phyloP scores from a whole-genome alignment of 257 asterid species.

The Striga asiatica region DNA sequence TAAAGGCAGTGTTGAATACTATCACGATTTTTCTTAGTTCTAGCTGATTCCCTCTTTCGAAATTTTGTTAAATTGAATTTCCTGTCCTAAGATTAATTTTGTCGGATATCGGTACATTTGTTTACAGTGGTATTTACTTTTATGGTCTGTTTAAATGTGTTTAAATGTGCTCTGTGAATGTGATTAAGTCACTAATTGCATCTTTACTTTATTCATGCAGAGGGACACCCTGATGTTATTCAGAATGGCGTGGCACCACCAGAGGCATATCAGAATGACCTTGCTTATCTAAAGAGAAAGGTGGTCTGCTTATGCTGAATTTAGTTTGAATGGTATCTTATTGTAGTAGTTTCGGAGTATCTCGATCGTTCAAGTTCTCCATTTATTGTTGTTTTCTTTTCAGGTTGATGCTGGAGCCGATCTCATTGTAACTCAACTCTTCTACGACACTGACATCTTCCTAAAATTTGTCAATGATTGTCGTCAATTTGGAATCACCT shows the following conservation, averaged over 20 bases:
- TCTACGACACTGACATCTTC: conserved; percentile 89
- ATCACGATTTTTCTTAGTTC: no score
- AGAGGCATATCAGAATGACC: conserved; percentile 67
- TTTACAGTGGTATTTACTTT: no score
- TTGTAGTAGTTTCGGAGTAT: conserved; percentile 2
- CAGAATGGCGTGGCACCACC: conserved; percentile 53
- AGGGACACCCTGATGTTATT: conserved; percentile 95
- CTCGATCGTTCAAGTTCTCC: background rate
- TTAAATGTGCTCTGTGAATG: background rate
- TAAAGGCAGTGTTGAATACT: no score
- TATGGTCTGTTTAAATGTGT: no score
- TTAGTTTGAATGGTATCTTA: background rate
- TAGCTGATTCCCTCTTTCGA: no score
- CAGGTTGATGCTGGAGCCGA: conserved; percentile 99
- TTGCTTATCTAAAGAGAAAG: conserved; percentile 81
- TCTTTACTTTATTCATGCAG: conserved; percentile 28
- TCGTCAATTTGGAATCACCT: conserved; percentile 83
- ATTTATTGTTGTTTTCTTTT: conserved; percentile 10
- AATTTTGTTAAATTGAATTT: no score
- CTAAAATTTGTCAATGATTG: conserved; percentile 91
- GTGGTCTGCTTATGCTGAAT: conserved; percentile 11
- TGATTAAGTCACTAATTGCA: conserved; percentile 7
- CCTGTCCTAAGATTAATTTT: background rate
- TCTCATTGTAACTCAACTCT: conserved; percentile 84
- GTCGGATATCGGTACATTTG: no score